Percentiles rank a stretch among this genome's conserved stretches.
phyloP scores from a whole-genome alignment of 345 rosid genomes.

The Xanthoceras sorbifolium region DNA sequence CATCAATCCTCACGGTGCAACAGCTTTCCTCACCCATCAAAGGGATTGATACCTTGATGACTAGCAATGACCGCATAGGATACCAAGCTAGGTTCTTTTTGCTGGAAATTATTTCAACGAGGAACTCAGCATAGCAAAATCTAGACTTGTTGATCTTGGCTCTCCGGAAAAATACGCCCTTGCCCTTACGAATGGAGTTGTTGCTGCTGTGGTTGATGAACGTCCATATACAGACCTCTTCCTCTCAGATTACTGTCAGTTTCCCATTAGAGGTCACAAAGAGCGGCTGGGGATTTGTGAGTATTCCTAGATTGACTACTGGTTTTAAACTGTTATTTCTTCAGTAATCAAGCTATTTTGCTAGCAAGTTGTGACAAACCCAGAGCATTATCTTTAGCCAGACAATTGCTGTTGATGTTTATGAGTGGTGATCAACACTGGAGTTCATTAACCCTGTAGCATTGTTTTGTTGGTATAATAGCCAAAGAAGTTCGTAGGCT shows the following conservation, averaged over 20 bases:
- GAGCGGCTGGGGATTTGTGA: slow-evolving; percentile 93
- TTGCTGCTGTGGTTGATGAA: slow-evolving; percentile 87
- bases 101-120: slow-evolving; percentile 74
- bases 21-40: slow-evolving; percentile 83
- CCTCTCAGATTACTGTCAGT: slow-evolving; percentile 68
- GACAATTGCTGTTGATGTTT: not conserved
- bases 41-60: slow-evolving; percentile 76
- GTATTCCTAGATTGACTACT: slow-evolving; percentile 34
- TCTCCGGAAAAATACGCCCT: slow-evolving; percentile 73
- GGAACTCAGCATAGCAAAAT: slow-evolving; percentile 70
- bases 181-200: slow-evolving; percentile 71
- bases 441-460: not conserved
- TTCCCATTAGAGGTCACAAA: slow-evolving; percentile 79
- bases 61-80: slow-evolving; percentile 53
- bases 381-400: not conserved
- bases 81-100: slow-evolving; percentile 83
- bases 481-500: not conserved
- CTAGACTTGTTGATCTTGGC: slow-evolving; percentile 75
- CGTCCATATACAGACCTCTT: slow-evolving; percentile 71
- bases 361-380: not conserved
- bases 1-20: slow-evolving; percentile 85
- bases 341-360: not conserved
- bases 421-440: not conserved
- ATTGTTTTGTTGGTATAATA: not conserved
- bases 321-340: slow-evolving; percentile 4